phyloP scores from a whole-genome alignment of 2,329 filamentous ascomycete genomes.

The Claviceps sp. region DNA sequence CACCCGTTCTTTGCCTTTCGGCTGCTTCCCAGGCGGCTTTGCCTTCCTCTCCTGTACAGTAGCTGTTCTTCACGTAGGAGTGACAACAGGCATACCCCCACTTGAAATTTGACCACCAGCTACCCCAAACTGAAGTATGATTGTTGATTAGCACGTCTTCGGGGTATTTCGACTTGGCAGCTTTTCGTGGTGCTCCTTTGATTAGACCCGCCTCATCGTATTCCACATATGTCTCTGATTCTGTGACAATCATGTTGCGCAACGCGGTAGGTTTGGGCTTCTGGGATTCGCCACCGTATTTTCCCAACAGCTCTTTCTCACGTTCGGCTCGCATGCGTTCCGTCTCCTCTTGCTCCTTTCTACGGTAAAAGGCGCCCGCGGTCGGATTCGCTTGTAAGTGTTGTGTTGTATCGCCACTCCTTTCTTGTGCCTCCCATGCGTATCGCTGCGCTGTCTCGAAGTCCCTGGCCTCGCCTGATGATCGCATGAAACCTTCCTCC shows the following conservation, averaged over 20 bases:
- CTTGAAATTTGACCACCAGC: conserved; percentile 90
- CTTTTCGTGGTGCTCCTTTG: conserved; percentile 69
- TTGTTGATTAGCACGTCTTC: conserved; percentile 86
- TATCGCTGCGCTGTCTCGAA: conserved; percentile 83
- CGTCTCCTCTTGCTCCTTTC: conserved; percentile 63
- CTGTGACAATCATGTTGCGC: conserved; percentile 54
- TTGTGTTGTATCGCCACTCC: conserved; percentile 60
- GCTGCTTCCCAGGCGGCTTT: conserved; percentile 69
- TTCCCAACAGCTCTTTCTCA: conserved; percentile 60
- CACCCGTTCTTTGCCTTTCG: conserved; percentile 43
- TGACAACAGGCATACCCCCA: conserved; percentile 97
- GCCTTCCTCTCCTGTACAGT: conserved; percentile 87
- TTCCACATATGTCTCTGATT: conserved; percentile 81
- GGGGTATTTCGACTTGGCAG: conserved; percentile 77
- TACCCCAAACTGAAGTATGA: conserved; percentile 86
- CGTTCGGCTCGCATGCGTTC: conserved; percentile 55
- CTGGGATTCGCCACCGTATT: conserved; percentile 61
- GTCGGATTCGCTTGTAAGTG: conserved; percentile 96
- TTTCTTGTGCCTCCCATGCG: conserved; percentile 92
- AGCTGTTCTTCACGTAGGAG: conserved; percentile 88
- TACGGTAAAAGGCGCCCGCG: conserved; percentile 71
- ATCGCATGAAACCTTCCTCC: conserved; percentile 83
- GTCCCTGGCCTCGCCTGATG: conserved; percentile 80
- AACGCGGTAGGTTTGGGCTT: conserved; percentile 45
- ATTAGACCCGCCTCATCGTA: conserved; percentile 84